phyloP scores from a whole-genome alignment of 208 protist genomes.

The Trypanosomatidae sp. region DNA sequence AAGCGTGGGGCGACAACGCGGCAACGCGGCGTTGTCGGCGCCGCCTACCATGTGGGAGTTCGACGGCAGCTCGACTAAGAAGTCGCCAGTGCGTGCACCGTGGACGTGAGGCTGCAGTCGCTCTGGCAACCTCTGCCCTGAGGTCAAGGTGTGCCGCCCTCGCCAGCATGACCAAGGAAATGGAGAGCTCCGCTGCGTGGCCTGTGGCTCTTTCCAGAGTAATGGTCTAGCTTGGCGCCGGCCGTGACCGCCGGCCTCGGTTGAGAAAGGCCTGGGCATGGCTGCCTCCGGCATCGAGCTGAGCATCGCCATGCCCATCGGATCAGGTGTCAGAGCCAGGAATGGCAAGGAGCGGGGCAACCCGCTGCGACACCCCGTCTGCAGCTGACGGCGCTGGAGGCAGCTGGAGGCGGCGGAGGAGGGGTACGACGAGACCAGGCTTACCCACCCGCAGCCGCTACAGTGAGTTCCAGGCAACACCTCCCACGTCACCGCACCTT shows the following conservation, averaged over 20 bases:
- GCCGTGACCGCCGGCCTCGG: not conserved
- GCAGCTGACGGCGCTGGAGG: slow-evolving; percentile 18
- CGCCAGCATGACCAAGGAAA: not conserved
- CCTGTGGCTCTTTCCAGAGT: not conserved
- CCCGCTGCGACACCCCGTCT: slow-evolving; percentile 19
- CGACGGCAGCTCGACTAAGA: not conserved
- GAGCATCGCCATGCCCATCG: not conserved
- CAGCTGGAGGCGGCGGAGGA: slow-evolving; percentile 15
- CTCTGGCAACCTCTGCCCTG: not conserved
- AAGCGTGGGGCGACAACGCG: not conserved
- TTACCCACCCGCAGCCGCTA: not conserved
- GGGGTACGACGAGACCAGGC: slow-evolving; percentile 3
- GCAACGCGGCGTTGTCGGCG: not conserved
- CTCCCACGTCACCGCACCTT: slow-evolving; percentile 5
- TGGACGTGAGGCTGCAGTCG: not conserved
- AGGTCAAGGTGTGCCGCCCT: not conserved
- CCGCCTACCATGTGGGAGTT: not conserved
- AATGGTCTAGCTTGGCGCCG: not conserved
- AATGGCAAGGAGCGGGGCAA: slow-evolving; percentile 20
- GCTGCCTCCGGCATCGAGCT: not conserved
- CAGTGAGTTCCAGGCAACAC: not conserved
- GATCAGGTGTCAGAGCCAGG: slow-evolving; percentile 6
- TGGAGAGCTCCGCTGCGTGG: not conserved
- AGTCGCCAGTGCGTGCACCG: not conserved
- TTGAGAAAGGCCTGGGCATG: not conserved